Evolutionary conservation across 208 protist genomes (phyloP).

Genomic region (Trypanosoma avium): DNA sequence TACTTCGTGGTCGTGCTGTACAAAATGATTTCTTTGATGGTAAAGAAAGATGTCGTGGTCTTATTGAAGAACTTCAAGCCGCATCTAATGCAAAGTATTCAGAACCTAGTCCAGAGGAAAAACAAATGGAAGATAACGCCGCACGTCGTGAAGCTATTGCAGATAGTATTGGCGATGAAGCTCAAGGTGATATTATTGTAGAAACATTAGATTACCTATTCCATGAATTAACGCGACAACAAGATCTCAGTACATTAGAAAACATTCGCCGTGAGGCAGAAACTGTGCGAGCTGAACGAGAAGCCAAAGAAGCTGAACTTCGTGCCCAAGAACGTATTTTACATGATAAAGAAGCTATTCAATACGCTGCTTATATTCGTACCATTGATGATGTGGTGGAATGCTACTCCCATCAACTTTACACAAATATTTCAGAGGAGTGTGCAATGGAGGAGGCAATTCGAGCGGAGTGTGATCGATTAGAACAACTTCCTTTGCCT

Average conservation of each 20-base stretch:
- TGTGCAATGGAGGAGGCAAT: constrained; percentile 76
- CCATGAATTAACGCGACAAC: constrained; percentile 82
- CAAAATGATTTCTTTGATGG: constrained; percentile 95
- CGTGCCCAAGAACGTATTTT: constrained; percentile 62
- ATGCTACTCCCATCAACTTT: constrained; percentile 69
- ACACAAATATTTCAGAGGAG: constrained; percentile 36
- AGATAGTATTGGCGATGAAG: constrained; percentile 50
- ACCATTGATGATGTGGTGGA: constrained; percentile 62
- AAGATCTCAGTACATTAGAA: constrained; percentile 60
- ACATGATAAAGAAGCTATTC: constrained; percentile 73
- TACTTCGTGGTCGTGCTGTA: constrained; percentile 89
- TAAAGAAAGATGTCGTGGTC: constrained; percentile 88
- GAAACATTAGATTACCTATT: constrained; percentile 87
- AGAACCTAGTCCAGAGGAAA: constrained; percentile 39
- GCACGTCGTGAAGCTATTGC: constrained; percentile 52
- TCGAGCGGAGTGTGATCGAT: constrained; percentile 40
- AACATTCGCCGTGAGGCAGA: constrained; percentile 61
- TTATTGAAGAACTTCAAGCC: constrained; percentile 92
- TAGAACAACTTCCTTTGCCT: constrained; percentile 36
- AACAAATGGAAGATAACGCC: constrained; percentile 38
- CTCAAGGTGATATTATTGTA: constrained; percentile 76
- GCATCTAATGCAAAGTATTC: constrained; percentile 85
- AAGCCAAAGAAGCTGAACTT: constrained; percentile 74
- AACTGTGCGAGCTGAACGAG: constrained; percentile 62
- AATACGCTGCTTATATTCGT: constrained; percentile 61